phyloP scores from a whole-genome alignment of 257 asterid genomes.

The Jacaranda copaia region DNA sequence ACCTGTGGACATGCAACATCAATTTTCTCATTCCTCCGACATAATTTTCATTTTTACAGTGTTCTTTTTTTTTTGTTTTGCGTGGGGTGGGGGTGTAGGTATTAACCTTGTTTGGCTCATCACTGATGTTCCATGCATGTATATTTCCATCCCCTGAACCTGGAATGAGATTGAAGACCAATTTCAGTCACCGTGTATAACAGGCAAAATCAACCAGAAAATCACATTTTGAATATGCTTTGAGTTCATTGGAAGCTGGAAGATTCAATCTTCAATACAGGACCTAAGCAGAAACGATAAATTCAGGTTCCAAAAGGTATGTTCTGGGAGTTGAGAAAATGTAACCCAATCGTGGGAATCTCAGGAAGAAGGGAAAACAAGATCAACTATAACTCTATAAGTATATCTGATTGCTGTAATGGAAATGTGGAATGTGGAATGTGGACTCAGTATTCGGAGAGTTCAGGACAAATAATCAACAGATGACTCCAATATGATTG shows the following conservation, averaged over 20 bases:
- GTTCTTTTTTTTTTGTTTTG: background rate
- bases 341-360: background rate
- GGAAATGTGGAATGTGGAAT: too few species aligned
- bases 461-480: too few species aligned
- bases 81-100: background rate
- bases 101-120: constrained; percentile 68
- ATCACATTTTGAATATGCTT: background rate
- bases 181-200: constrained; percentile 21
- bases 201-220: background rate
- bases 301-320: background rate
- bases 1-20: constrained; percentile 47
- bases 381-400: background rate
- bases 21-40: background rate
- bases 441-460: too few species aligned
- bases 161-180: constrained; percentile 38
- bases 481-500: too few species aligned
- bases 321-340: background rate
- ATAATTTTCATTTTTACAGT: background rate
- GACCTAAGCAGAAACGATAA: background rate
- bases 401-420: background rate
- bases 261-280: background rate
- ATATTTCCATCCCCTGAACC: constrained; percentile 95
- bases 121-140: constrained; percentile 81
- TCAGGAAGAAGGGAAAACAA: background rate
- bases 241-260: background rate